These are phyloP conservation scores for Dillenia turbinata DNA, from an alignment of 164 flowering plant genomes.

Conservation along the genomic window DNA sequence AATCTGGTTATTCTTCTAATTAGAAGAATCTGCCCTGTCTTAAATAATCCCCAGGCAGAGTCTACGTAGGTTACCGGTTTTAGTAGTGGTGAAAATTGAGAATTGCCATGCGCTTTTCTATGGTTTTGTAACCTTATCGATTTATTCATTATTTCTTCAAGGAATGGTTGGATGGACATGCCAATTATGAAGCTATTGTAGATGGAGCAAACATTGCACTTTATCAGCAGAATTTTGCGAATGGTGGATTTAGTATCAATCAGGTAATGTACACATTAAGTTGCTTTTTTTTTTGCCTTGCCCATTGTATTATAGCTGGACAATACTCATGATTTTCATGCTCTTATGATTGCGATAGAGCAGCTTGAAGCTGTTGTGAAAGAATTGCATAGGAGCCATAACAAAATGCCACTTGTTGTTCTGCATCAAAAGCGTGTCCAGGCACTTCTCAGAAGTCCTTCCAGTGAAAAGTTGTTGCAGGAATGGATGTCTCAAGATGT, in stretches of 20 bases:
- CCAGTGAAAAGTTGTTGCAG: constrained; percentile 44
- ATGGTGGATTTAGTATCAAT: constrained; percentile 70
- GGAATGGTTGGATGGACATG: constrained; percentile 73
- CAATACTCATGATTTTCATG: constrained; percentile 2
- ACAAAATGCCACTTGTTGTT: constrained; percentile 74
- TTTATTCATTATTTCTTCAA: constrained; percentile 10
- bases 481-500: constrained; percentile 59
- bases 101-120: too few species aligned
- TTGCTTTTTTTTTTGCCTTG: constrained; percentile 4
- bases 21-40: too few species aligned
- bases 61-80: too few species aligned
- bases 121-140: not conserved
- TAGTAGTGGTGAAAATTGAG: too few species aligned
- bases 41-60: too few species aligned
- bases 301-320: not conserved
- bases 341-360: constrained; percentile 35
- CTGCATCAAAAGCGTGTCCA: constrained; percentile 66
- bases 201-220: constrained; percentile 91
- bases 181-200: constrained; percentile 60
- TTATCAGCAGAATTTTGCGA: constrained; percentile 82
- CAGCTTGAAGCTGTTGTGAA: constrained; percentile 84
- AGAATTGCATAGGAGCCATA: constrained; percentile 47
- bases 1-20: too few species aligned
- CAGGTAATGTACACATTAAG: constrained; percentile 49
- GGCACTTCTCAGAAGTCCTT: constrained; percentile 46